Conservation (phyloP, 2,329 filamentous ascomycete genomes). For the Fusarium sp. region DNA sequence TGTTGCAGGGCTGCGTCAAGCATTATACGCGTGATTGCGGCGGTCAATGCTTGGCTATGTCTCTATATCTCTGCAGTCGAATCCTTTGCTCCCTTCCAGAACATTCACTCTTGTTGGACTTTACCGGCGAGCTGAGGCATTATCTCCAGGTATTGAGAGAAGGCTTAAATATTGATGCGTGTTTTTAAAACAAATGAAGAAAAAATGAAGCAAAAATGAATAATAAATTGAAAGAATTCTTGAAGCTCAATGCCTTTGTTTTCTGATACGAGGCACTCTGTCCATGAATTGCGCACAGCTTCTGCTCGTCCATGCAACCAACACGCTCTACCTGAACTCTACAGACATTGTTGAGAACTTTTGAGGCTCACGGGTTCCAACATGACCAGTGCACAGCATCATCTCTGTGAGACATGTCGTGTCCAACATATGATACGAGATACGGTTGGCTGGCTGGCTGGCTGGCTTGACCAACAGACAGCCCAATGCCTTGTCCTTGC, state of each 20-base stretch:
- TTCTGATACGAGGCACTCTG: background rate
- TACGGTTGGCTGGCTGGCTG: slow-evolving; percentile 23
- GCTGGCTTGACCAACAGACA: slow-evolving; percentile 13
- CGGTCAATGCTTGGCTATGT: background rate
- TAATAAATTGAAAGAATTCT: too few relatives aligned
- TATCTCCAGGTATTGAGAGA: too few relatives aligned
- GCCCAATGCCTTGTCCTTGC: slow-evolving; percentile 9
- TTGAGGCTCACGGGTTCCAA: slow-evolving; percentile 15
- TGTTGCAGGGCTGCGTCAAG: background rate
- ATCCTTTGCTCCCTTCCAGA: background rate
- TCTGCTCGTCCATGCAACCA: background rate
- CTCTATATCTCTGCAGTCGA: background rate
- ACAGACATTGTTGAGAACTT: background rate
- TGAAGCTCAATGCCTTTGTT: background rate
- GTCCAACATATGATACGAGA: background rate
- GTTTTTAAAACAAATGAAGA: too few relatives aligned
- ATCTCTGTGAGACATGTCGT: slow-evolving; percentile 36
- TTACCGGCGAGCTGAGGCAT: too few relatives aligned
- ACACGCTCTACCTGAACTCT: background rate
- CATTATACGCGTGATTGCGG: background rate
- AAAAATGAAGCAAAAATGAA: too few relatives aligned
- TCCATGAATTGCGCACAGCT: background rate
- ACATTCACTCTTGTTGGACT: too few relatives aligned
- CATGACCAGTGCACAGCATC: slow-evolving; percentile 15
- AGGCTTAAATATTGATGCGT: too few relatives aligned